Evolutionary conservation across 1,284 basidiomycete species (phyloP).

Genomic region (Ceratobasidium sp.): DNA sequence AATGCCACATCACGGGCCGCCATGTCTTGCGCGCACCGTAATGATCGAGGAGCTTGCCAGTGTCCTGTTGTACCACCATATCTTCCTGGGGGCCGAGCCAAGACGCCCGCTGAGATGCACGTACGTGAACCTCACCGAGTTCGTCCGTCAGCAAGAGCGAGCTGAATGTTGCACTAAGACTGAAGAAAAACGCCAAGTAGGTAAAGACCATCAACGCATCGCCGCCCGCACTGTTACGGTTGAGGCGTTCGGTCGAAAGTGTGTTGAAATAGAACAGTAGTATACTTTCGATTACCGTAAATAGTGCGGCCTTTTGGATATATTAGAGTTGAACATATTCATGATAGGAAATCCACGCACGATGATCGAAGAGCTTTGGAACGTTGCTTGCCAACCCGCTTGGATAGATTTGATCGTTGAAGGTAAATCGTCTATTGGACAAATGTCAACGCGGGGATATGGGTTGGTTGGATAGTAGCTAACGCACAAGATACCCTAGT

Average conservation of each 20-base stretch:
- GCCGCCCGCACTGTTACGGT: not conserved
- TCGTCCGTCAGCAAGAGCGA: slow-evolving; percentile 11
- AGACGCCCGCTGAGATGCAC: not conserved
- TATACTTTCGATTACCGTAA: slow-evolving; percentile 12
- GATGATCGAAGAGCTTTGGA: slow-evolving; percentile 20
- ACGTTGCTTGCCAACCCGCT: slow-evolving; percentile 17
- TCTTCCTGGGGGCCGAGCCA: not conserved
- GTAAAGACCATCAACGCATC: not conserved
- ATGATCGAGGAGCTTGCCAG: not conserved
- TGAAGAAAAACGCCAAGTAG: slow-evolving; percentile 18
- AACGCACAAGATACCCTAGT: slow-evolving; percentile 4
- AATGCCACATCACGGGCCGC: slow-evolving; percentile 28
- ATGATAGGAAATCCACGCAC: not conserved
- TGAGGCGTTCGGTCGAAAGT: not conserved
- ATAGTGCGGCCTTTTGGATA: not conserved
- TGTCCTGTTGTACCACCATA: slow-evolving; percentile 4
- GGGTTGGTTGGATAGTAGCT: too few relatives aligned
- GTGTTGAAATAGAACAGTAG: slow-evolving; percentile 8
- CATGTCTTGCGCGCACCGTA: slow-evolving; percentile 16
- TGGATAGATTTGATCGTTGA: slow-evolving; percentile 29
- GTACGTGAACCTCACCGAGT: slow-evolving; percentile 7
- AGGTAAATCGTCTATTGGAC: slow-evolving; percentile 12
- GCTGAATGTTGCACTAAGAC: slow-evolving; percentile 13
- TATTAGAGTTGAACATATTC: not conserved
- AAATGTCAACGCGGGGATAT: not conserved